Percentiles rank a stretch among this genome's conserved stretches.
Evolutionary conservation across 1,284 basidiomycete genomes (phyloP).

Genomic region (Irpex sp.): DNA sequence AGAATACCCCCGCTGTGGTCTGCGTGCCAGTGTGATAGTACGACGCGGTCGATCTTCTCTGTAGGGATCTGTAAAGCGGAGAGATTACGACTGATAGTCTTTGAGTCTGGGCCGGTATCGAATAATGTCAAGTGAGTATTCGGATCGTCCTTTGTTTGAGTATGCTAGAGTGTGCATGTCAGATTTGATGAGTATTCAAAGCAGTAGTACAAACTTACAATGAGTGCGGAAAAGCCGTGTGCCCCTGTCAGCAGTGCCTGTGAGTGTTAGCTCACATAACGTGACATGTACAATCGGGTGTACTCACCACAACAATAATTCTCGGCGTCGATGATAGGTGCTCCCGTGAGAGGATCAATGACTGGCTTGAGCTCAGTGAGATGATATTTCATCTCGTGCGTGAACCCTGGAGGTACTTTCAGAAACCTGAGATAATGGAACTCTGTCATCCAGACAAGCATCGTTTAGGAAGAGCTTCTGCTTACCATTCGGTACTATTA

Average conservation of each 20-base stretch:
- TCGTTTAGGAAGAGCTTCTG: not conserved
- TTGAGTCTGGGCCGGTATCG: conserved; percentile 78
- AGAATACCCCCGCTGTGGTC: conserved; percentile 78
- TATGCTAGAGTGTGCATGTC: conserved; percentile 16
- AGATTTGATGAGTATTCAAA: not conserved
- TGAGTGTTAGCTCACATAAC: not conserved
- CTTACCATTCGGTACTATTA: conserved; percentile 74
- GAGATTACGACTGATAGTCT: conserved; percentile 68
- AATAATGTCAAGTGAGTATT: conserved; percentile 59
- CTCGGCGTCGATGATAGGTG: conserved; percentile 69
- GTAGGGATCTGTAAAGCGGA: conserved; percentile 55
- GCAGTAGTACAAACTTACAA: conserved; percentile 46
- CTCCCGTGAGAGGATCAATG: conserved; percentile 52
- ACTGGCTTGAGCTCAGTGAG: conserved; percentile 46
- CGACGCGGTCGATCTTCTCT: conserved; percentile 54
- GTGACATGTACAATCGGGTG: not conserved
- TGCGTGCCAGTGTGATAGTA: conserved; percentile 81
- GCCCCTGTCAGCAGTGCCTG: conserved; percentile 45
- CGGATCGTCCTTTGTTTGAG: conserved; percentile 39
- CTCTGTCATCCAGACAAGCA: too few species aligned
- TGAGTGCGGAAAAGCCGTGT: conserved; percentile 76
- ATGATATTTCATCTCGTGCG: conserved; percentile 67
- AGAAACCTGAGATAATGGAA: conserved; percentile 53
- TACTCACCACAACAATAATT: conserved; percentile 71
- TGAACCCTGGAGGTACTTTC: conserved; percentile 73